Percentiles rank a stretch among this genome's conserved stretches.
Conservation (phyloP, 768 basidiomycete species). For the Mycena alexandri region DNA sequence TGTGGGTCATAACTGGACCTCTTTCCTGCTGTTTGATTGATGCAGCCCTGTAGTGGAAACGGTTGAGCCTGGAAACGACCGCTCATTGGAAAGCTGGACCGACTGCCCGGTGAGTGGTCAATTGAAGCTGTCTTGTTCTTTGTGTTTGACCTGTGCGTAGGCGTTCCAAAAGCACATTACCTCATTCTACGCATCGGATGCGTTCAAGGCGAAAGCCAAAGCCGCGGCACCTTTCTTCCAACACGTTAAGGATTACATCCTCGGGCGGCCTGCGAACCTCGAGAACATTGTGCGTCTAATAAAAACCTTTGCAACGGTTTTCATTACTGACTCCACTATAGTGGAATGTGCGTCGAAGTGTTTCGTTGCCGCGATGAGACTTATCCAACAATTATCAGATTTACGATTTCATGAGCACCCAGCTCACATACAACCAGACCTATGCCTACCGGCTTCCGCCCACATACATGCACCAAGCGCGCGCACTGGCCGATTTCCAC, state of each 20-base stretch:
- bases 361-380: too few relatives aligned
- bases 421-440: conserved; percentile 85
- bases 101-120: conserved; percentile 59
- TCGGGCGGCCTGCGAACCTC: conserved; percentile 58
- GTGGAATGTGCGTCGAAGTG: conserved; percentile 75
- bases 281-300: conserved; percentile 60
- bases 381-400: conserved; percentile 55
- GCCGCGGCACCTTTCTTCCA: conserved; percentile 61
- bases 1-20: conserved; percentile 50
- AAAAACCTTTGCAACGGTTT: not conserved
- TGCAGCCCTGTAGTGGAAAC: conserved; percentile 78
- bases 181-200: conserved; percentile 55
- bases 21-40: not conserved
- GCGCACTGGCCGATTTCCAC: conserved; percentile 82
- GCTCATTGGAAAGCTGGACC: conserved; percentile 85
- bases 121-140: too few relatives aligned
- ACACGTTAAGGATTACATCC: conserved; percentile 61
- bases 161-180: conserved; percentile 61
- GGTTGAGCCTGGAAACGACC: conserved; percentile 84
- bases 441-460: conserved; percentile 86
- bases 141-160: conserved; percentile 40
- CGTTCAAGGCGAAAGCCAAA: conserved; percentile 58
- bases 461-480: conserved; percentile 79
- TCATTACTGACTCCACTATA: conserved; percentile 44
- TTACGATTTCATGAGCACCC: conserved; percentile 82